A percentile compares a stretch with the other conserved stretches of the same genome.
These are phyloP conservation scores for Pleurotus tuber-regium DNA, from an alignment of 768 basidiomycete genomes.

Conservation along the genomic window DNA sequence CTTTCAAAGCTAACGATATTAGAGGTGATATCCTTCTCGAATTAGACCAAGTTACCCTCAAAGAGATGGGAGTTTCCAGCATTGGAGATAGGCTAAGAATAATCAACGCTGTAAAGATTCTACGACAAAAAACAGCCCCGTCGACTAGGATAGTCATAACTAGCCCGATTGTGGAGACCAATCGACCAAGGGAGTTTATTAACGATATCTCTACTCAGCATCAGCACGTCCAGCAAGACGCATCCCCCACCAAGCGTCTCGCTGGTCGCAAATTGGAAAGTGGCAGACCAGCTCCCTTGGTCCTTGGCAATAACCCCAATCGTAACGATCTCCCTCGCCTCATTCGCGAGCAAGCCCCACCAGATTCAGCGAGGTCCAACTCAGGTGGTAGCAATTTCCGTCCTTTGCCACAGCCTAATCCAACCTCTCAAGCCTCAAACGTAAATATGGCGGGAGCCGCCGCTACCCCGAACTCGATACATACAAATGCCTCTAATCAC, in stretches of 20 bases:
- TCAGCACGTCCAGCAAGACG: slow-evolving; percentile 15
- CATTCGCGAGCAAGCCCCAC: slow-evolving; percentile 54
- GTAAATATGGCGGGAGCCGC: not conserved
- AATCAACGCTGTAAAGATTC: slow-evolving; percentile 75
- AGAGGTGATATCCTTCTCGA: slow-evolving; percentile 90
- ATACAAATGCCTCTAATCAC: slow-evolving; percentile 29
- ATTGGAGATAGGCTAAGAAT: slow-evolving; percentile 93
- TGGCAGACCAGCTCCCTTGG: slow-evolving; percentile 78
- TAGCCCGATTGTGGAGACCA: slow-evolving; percentile 3
- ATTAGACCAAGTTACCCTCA: slow-evolving; percentile 80
- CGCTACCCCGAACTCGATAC: slow-evolving; percentile 29
- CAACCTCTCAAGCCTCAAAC: slow-evolving; percentile 23
- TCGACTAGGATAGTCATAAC: slow-evolving; percentile 16
- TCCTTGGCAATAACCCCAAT: slow-evolving; percentile 53
- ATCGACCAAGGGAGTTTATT: slow-evolving; percentile 9
- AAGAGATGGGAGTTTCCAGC: slow-evolving; percentile 86
- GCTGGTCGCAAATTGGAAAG: slow-evolving; percentile 44
- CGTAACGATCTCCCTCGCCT: slow-evolving; percentile 71
- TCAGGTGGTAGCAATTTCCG: slow-evolving; percentile 36
- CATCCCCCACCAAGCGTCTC: slow-evolving; percentile 27
- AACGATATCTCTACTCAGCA: slow-evolving; percentile 3
- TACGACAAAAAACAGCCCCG: slow-evolving; percentile 68
- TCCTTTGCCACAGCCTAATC: slow-evolving; percentile 49
- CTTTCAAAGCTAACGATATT: slow-evolving; percentile 87
- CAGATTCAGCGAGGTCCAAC: slow-evolving; percentile 52